phyloP scores from a whole-genome alignment of 768 basidiomycete species.

The Cubamyces sp. region DNA sequence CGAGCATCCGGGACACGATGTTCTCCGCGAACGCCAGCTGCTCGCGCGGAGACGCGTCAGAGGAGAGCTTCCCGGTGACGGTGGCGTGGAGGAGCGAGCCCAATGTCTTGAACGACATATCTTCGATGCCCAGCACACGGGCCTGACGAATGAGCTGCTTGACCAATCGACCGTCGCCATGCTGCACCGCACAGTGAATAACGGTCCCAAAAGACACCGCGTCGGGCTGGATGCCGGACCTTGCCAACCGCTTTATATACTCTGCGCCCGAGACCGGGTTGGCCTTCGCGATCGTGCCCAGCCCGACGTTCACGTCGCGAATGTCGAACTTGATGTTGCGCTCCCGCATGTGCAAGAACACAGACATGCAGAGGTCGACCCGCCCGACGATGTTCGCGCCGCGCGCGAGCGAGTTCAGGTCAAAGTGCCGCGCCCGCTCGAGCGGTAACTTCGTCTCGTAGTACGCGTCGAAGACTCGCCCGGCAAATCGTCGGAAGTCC shows the following conservation, averaged over 20 bases:
- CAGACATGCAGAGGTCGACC: slow-evolving; percentile 48
- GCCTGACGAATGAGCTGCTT: slow-evolving; percentile 46
- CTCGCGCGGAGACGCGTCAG: slow-evolving; percentile 29
- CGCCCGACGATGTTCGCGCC: slow-evolving; percentile 62
- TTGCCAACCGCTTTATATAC: slow-evolving; percentile 56
- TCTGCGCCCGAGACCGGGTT: slow-evolving; percentile 49
- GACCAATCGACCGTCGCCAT: slow-evolving; percentile 50
- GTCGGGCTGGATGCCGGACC: slow-evolving; percentile 53
- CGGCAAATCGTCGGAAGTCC: slow-evolving; percentile 42
- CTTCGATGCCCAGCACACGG: slow-evolving; percentile 37
- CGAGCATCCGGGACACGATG: slow-evolving; percentile 44
- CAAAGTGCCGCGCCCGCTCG: slow-evolving; percentile 47
- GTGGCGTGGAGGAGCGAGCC: slow-evolving; percentile 50
- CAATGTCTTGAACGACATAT: slow-evolving; percentile 53
- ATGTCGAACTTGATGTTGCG: slow-evolving; percentile 61
- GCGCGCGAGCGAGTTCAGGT: slow-evolving; percentile 64
- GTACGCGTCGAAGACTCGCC: slow-evolving; percentile 51
- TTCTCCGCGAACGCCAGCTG: slow-evolving; percentile 48
- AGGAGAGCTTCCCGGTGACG: slow-evolving; percentile 29
- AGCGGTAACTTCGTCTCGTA: slow-evolving; percentile 50
- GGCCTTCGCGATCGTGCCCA: slow-evolving; percentile 55
- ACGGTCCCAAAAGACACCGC: slow-evolving; percentile 62
- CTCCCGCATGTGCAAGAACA: slow-evolving; percentile 49
- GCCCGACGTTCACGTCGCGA: slow-evolving; percentile 66
- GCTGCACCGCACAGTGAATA: slow-evolving; percentile 57